Base-by-base conservation (phyloP, 441 rosid genomes). In the Lepidium campestre region DNA sequence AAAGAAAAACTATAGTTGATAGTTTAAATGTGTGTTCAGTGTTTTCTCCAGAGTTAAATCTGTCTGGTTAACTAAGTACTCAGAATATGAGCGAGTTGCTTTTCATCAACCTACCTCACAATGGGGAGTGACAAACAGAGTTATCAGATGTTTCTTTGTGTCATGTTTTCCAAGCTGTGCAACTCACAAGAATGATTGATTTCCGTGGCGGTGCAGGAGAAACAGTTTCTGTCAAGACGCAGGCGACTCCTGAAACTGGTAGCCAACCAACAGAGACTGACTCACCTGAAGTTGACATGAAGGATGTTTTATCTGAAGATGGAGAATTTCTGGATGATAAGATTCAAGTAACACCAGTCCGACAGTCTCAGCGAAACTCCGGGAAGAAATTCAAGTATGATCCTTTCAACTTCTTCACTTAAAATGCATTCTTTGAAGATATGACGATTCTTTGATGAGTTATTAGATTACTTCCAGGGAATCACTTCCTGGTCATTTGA, bases 131-230 rank as follows among this genome's bases (percentile, higher is more conserved):
- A 31, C 14, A 57, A 12, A 47, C 50, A 57, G 65, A 46, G 32
- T 57, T 37, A 46, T 49, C 11, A 47, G 17, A n/a, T 5, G 18
- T 49, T 23, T 20, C 41, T 39, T 37, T 31, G 10, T 39, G 42
- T 68, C 35, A 39, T 68, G 39, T 46, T 17, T n/a, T 20, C 6
- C 8, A 49, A 50, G 44, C 40, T 40, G 5, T 69, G 36, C 17
- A 27, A 46, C 4, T 59, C 23, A 50, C 37, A 8, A 20, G 18
- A 60, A 60, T 41, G 18, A 77, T 53, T 78, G 87, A 89, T 72
- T 93, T 89, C 62, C 81, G 73, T 72, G 93, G 90, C 7, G 96
- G 97, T 66, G 96, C 91, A 2, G 97, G 96, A 62, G 88, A 59
- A 63, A 83, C 55, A 64, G 74, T 31, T 75, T 42, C 82, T 8